Base-by-base conservation (phyloP, 345 rosid species). In the Aquilaria yunnanensis region DNA sequence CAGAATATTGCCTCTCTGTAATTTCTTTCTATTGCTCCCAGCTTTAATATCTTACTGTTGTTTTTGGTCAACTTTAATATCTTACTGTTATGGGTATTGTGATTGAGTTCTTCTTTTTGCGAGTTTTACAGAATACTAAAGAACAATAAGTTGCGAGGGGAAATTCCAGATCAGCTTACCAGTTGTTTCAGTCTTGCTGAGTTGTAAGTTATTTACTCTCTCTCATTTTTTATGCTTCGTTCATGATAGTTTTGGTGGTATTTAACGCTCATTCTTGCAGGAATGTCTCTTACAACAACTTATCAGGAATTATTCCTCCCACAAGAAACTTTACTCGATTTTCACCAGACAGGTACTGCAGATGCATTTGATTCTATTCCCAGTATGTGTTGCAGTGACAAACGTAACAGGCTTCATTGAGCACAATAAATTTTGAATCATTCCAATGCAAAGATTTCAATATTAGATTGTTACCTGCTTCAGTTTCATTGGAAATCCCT, bases 281-380 rank as follows among this genome's bases (percentile, higher is more conserved):
- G 80, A 89, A 95, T 74, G 80, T 95, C 33, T 89, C 99, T 34
- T 76, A 75, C 75, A 95, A 95, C 85, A 91, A 91, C 64, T 76
- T 95, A 37, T 83, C 99, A 0, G 99, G 99, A 47, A 45, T 70
- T 31, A 59, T 89, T 37, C 96, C 97, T 6, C 73, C 74, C 3
- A 66, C 63, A 43, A 77, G 83, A 55, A 91, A 95, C 78, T 81
- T 91, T 66, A 67, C 92, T 0, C 80, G 85, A 10, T 89, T 83
- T 73, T 78, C 90, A 41, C 74, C 90, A 0, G 65, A 86, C 13
- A 85, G 98, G 98, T 92, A 71, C 9, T 3, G 48, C 48, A 3
- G 23, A 8, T 11, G 14, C 9, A 1, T 10, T 10, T 7, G 12
- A 14, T 53, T 70, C 61, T 53, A 58, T 16, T 16, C 23, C 23